phyloP scores from a whole-genome alignment of 2,329 filamentous ascomycete genomes.

The Tothia fuscella region DNA sequence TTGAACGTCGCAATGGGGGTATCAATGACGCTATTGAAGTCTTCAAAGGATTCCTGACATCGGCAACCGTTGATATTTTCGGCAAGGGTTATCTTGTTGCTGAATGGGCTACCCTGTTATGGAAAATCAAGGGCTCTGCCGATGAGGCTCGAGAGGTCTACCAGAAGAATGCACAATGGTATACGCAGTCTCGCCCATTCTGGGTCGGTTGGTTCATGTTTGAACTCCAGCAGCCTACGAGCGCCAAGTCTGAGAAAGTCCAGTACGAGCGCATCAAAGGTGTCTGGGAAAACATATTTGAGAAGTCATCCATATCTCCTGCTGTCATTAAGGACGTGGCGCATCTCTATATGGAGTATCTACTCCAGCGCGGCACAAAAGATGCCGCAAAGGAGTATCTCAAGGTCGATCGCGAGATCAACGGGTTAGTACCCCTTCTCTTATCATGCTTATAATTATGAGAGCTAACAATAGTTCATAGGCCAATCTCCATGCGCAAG shows the following conservation, averaged over 20 bases:
- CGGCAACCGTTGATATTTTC: conserved; percentile 57
- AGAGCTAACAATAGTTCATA: not conserved
- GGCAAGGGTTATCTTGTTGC: conserved; percentile 79
- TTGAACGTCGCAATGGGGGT: conserved; percentile 71
- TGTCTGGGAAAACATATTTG: conserved; percentile 63
- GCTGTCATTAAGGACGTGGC: conserved; percentile 62
- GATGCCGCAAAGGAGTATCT: conserved; percentile 80
- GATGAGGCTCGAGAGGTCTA: conserved; percentile 78
- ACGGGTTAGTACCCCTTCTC: conserved; percentile 41
- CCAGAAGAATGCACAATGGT: conserved; percentile 69
- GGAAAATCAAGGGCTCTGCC: conserved; percentile 72
- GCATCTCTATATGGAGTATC: conserved; percentile 67
- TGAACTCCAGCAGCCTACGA: conserved; percentile 66
- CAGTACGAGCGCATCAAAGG: conserved; percentile 67
- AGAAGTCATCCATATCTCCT: conserved; percentile 57
- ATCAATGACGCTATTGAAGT: conserved; percentile 75
- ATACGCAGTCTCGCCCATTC: conserved; percentile 74
- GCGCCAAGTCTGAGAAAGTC: conserved; percentile 47
- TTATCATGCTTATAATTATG: not conserved
- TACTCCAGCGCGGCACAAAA: conserved; percentile 71
- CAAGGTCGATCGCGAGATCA: conserved; percentile 70
- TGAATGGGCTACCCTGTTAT: conserved; percentile 77
- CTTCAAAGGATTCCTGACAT: conserved; percentile 70
- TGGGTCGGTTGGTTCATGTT: conserved; percentile 85
- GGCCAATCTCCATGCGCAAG: not conserved